These are phyloP conservation scores for Phaffomyces antillensis DNA, from an alignment of 805 yeast species.

Conservation along the genomic window DNA sequence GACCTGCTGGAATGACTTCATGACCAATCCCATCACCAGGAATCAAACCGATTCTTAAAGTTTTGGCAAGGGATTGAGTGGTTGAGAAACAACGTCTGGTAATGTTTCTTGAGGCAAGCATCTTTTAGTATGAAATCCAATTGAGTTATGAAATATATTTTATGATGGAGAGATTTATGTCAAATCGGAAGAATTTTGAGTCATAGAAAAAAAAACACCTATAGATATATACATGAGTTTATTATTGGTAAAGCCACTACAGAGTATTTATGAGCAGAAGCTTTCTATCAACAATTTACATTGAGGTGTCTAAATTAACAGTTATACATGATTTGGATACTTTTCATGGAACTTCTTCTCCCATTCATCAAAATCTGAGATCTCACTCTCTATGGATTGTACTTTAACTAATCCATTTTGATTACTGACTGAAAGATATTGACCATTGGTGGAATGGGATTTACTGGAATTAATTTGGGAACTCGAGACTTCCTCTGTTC, in stretches of 20 bases:
- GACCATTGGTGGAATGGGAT: background rate
- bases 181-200: background rate
- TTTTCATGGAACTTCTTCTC: constrained; percentile 50
- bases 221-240: background rate
- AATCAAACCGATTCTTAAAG: constrained; percentile 62
- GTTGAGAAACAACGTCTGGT: constrained; percentile 27
- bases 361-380: constrained; percentile 51
- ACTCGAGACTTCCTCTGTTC: constrained; percentile 16
- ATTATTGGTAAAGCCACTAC: background rate
- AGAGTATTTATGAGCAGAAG: background rate
- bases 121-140: background rate
- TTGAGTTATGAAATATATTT: background rate
- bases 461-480: background rate
- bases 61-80: constrained; percentile 30
- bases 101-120: constrained; percentile 3
- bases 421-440: constrained; percentile 1
- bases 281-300: too few relatives aligned
- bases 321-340: constrained; percentile 49
- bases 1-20: constrained; percentile 97
- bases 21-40: constrained; percentile 99
- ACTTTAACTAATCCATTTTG: constrained; percentile 8
- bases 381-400: constrained; percentile 15
- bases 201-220: too few relatives aligned
- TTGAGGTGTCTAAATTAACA: background rate
- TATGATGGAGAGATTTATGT: background rate